Base-by-base conservation (phyloP, 331 rosid species). In the Ulmus americana region DNA sequence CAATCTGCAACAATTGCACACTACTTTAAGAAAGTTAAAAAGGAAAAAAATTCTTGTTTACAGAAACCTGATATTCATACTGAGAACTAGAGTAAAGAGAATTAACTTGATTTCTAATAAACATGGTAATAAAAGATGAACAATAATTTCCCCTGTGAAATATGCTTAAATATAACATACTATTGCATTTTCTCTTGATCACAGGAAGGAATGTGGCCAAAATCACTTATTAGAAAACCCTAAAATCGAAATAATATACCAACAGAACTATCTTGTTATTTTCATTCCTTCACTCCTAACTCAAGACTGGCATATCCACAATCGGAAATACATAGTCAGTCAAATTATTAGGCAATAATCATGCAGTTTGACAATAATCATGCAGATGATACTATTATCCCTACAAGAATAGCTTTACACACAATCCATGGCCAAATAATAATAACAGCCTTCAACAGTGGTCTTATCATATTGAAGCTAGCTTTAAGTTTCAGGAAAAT, bases 1-100 rank as follows among this genome's bases (percentile, higher is more conserved):
- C 88, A 82, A 94, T 94, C 99, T 94, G 95, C 71, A 68, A 71
- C 41, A 62, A 67, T 45, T 49, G 52, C 67, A 57, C 11, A 54
- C 53, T 55, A 52, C 38, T 64, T 67, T 57, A 60, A 59, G 45
- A 10, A 18, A 5, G 44, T 0, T 4, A 22, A 43, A 42, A 48
- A 18, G 43, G 43, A 38, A 64, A 15, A 13, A 59, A 0, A 18
- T 8, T 16, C 45, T 52, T 13, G 16, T 35, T 39, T 5, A 22
- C 18, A 12, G 7, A 53, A 52, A 7, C 35, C 39, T 42, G 46
- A 49, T n/a, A 12, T 22, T 54, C 52, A 72, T 20, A 45, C 43
- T 20, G 13, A 60, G 54, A 20, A 55, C 41, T 51, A 3, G n/a
- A 60, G 50, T 7, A 60, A 14, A 41, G 50, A 18, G 50, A 41